These are phyloP conservation scores for Pseudohyphozyma bogoriensis DNA, from an alignment of 768 basidiomycete genomes.

Conservation along the genomic window DNA sequence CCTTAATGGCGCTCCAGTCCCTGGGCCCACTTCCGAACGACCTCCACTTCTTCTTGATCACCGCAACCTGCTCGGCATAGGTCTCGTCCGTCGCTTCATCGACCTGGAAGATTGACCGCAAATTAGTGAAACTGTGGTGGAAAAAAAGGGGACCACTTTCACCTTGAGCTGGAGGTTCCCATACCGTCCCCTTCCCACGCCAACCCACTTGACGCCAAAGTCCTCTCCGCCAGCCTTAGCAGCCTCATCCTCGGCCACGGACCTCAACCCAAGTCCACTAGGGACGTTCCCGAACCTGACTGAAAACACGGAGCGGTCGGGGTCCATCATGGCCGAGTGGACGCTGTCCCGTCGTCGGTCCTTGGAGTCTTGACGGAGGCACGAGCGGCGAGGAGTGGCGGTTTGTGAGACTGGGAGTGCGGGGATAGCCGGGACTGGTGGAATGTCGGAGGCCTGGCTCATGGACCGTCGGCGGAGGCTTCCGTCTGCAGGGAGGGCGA, in stretches of 20 bases:
- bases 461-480: neutral
- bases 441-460: neutral
- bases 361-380: neutral
- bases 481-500: neutral
- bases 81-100: conserved; percentile 8
- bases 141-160: too few relatives aligned
- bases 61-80: conserved; percentile 11
- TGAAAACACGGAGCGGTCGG: neutral
- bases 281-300: conserved; percentile 17
- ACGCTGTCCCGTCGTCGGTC: too few relatives aligned
- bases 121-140: too few relatives aligned
- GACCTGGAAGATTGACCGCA: neutral
- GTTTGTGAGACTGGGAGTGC: neutral
- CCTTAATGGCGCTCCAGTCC: conserved; percentile 12
- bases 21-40: conserved; percentile 11
- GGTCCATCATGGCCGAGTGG: neutral
- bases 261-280: conserved; percentile 14
- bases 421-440: neutral
- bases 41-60: conserved; percentile 21
- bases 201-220: conserved; percentile 10
- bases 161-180: neutral
- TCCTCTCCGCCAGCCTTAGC: neutral
- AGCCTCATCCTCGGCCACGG: conserved; percentile 14
- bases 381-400: neutral
- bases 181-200: conserved; percentile 7